Percentiles rank a stretch among this genome's conserved stretches.
phyloP scores from a whole-genome alignment of 208 protist species.

The Leishmania amazonensis region DNA sequence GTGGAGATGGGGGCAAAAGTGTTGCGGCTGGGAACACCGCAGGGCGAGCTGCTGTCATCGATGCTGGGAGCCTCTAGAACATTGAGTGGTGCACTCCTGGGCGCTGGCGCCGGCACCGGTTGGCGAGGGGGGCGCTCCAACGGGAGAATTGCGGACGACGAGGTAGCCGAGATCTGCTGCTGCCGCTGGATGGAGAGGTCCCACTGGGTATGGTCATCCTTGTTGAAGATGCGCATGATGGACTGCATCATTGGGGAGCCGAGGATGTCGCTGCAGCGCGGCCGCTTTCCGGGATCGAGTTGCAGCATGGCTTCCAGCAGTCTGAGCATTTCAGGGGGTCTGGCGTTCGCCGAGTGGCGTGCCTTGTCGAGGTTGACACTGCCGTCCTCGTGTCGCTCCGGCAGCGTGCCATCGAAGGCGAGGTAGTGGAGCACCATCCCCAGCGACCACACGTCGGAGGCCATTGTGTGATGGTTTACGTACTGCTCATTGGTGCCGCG shows the following conservation, averaged over 20 bases:
- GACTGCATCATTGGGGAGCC: constrained; percentile 71
- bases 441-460: constrained; percentile 87
- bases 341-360: constrained; percentile 33
- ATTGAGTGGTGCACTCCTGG: background rate
- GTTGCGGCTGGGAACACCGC: background rate
- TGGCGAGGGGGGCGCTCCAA: background rate
- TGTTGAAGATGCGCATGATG: constrained; percentile 74
- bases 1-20: background rate
- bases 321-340: constrained; percentile 84
- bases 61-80: background rate
- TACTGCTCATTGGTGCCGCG: constrained; percentile 39
- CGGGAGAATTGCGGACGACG: constrained; percentile 2
- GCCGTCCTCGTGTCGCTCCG: constrained; percentile 46
- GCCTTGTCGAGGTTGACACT: constrained; percentile 47
- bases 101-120: background rate
- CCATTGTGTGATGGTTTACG: constrained; percentile 67
- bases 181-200: constrained; percentile 34
- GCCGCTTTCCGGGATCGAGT: constrained; percentile 61
- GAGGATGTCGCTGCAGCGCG: constrained; percentile 80
- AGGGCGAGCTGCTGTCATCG: background rate
- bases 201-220: constrained; percentile 36
- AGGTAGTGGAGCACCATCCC: constrained; percentile 91
- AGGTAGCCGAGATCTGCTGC: constrained; percentile 9
- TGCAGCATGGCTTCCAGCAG: constrained; percentile 83
- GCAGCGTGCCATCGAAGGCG: constrained; percentile 63